Evolutionary conservation across 1,284 basidiomycete species (phyloP).

Genomic region (Ustilago trichophora): DNA sequence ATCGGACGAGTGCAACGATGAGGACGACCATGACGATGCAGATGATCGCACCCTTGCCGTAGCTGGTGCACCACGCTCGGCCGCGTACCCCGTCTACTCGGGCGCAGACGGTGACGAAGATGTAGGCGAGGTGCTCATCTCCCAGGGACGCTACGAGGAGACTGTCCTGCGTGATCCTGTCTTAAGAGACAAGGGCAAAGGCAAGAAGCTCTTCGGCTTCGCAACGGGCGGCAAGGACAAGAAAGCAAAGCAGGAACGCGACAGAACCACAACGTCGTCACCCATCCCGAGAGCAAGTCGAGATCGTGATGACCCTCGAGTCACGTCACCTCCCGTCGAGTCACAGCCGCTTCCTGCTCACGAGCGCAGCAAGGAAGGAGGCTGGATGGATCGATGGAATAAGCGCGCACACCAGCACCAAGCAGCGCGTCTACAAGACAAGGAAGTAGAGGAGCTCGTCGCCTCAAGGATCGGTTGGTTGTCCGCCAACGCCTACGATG

Average conservation of each 20-base stretch:
- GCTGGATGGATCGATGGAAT: conserved; percentile 42
- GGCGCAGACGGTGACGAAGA: conserved; percentile 17
- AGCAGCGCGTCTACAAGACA: conserved; percentile 23
- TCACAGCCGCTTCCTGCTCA: not conserved
- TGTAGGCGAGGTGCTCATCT: conserved; percentile 36
- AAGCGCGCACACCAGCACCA: conserved; percentile 26
- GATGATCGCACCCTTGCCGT: conserved; percentile 11
- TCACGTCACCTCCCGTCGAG: conserved; percentile 12
- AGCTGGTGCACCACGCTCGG: conserved; percentile 1
- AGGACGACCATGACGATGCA: not conserved
- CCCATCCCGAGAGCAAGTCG: conserved; percentile 10
- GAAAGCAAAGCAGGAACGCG: conserved; percentile 23
- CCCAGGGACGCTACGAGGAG: conserved; percentile 39
- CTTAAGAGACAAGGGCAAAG: conserved; percentile 33
- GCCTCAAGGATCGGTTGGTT: conserved; percentile 41
- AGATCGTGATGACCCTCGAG: conserved; percentile 10
- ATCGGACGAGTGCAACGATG: conserved; percentile 5
- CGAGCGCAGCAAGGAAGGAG: conserved; percentile 30
- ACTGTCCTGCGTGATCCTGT: conserved; percentile 9
- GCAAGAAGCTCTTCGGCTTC: conserved; percentile 41
- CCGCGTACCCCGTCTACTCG: conserved; percentile 40
- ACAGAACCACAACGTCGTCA: conserved; percentile 4
- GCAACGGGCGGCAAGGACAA: conserved; percentile 30
- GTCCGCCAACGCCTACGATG: conserved; percentile 20
- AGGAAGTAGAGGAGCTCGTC: conserved; percentile 25